Evolutionary conservation across 352 stramenopile genomes (phyloP), one percentile per base, ranked within the genome.

Genomic region (Pythium biforme): DNA sequence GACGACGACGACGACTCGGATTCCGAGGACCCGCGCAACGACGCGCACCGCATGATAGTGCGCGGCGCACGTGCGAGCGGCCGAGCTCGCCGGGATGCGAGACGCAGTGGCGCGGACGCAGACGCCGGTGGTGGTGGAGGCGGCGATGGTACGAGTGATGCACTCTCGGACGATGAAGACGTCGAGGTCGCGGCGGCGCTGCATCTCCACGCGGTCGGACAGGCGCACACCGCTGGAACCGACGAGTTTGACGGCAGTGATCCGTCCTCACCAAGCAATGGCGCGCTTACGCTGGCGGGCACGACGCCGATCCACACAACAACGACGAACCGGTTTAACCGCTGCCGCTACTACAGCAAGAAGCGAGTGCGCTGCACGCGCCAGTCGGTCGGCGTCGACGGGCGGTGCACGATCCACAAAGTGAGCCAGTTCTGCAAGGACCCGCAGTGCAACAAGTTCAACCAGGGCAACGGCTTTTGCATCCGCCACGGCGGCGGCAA

Each of bases 401-500:
- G 81, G 17, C 79, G 84, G 37, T 94, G 84, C 57, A 79, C 77
- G 12, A 86, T 92, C 57, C 84, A 94, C 64, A 94, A 94, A 51
- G 56, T 88, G 56, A 94, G 84, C 56, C 84, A 94, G 66, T 94
- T 94, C 62, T 94, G 84, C 62, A 88, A 88, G 55, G 70, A 90
- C 11, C 70, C 75, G 40, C 83, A 76, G 40, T 94, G 84, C 66
- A 89, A 66, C 70, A 94, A 94, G 68, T 94, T 90, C 68, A 94
- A 90, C 41, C 84, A 95, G 52, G 84, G 84, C 45, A 89, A 91
- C 43, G 86, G 86, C 8, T 93, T 76, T 52, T 95, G 86, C 56
- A 95, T 95, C 55, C 84, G 86, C 51, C 86, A 95, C 63, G 86
- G 86, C 26, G 86, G 86, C 9, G 86, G 86, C 27, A 92, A 94